These are phyloP conservation scores for Butyriboletus appendiculatus DNA, from an alignment of 1,284 basidiomycete species.

Conservation along the genomic window DNA sequence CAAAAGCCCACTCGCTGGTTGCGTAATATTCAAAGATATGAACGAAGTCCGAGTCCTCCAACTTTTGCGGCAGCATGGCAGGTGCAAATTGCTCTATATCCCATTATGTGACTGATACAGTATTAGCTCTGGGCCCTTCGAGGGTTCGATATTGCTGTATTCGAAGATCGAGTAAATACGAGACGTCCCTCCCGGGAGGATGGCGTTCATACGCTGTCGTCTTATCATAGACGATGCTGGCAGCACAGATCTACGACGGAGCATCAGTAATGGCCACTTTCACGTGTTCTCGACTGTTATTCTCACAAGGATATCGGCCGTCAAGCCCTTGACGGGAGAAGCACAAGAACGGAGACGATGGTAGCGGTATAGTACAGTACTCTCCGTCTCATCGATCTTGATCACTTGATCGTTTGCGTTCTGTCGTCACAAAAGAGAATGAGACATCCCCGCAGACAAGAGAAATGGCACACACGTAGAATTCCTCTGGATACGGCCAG, in stretches of 20 bases:
- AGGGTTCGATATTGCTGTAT: conserved; percentile 25
- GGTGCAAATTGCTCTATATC: background rate
- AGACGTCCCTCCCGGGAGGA: conserved; percentile 37
- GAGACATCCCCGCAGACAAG: conserved; percentile 1
- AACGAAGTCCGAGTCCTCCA: background rate
- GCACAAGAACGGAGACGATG: conserved; percentile 76
- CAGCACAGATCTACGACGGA: conserved; percentile 52
- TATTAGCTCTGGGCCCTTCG: conserved; percentile 5
- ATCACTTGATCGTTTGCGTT: conserved; percentile 54
- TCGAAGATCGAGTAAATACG: conserved; percentile 25
- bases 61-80: background rate
- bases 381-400: conserved; percentile 45
- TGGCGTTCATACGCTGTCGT: conserved; percentile 50
- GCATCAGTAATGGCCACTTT: background rate
- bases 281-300: background rate
- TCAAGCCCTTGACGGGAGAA: conserved; percentile 81
- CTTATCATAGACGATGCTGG: conserved; percentile 55
- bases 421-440: conserved; percentile 11
- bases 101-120: conserved; percentile 3
- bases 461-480: conserved; percentile 50
- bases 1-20: background rate
- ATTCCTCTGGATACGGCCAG: conserved; percentile 75
- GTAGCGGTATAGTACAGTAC: conserved; percentile 56
- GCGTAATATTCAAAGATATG: background rate
- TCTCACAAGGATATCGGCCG: conserved; percentile 76